These are phyloP conservation scores for Candida tibetensis DNA, from an alignment of 805 yeast species.

Conservation along the genomic window DNA sequence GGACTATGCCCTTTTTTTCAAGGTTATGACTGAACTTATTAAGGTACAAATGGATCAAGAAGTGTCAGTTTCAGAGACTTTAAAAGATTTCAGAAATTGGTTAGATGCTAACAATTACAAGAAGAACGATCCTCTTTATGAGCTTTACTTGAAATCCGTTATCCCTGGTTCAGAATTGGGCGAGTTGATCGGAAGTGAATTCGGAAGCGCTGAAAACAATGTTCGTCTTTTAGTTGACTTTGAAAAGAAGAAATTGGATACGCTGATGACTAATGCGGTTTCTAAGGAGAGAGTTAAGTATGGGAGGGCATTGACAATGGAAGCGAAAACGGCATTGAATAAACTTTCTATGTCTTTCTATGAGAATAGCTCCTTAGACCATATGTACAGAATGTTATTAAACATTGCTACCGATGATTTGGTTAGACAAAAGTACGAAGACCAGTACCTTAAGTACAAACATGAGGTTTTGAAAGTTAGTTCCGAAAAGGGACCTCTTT, in stretches of 20 bases:
- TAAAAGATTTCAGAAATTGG: slow-evolving; percentile 47
- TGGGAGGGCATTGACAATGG: slow-evolving; percentile 42
- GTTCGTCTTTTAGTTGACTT: slow-evolving; percentile 44
- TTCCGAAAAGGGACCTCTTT: slow-evolving; percentile 47
- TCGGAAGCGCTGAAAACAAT: slow-evolving; percentile 47
- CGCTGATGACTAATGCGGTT: slow-evolving; percentile 35
- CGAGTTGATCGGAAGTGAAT: slow-evolving; percentile 44
- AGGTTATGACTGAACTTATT: slow-evolving; percentile 44
- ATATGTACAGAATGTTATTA: slow-evolving; percentile 53
- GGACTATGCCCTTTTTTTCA: slow-evolving; percentile 46
- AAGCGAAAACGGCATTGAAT: slow-evolving; percentile 37
- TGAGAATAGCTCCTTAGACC: slow-evolving; percentile 49
- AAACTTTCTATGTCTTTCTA: slow-evolving; percentile 47
- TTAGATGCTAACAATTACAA: slow-evolving; percentile 34
- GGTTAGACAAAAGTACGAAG: slow-evolving; percentile 57
- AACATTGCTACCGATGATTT: slow-evolving; percentile 60
- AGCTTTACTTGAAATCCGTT: slow-evolving; percentile 47
- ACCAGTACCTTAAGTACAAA: slow-evolving; percentile 54
- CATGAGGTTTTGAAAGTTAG: slow-evolving; percentile 51
- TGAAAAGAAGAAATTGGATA: slow-evolving; percentile 39
- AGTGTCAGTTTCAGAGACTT: slow-evolving; percentile 47
- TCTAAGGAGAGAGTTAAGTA: slow-evolving; percentile 50
- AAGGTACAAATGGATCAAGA: slow-evolving; percentile 41
- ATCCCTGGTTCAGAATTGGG: slow-evolving; percentile 58
- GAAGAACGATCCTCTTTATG: slow-evolving; percentile 33